Percentiles rank a stretch among this genome's conserved stretches.
Evolutionary conservation across 768 basidiomycete species (phyloP).

Genomic region (Boletus patriciae): DNA sequence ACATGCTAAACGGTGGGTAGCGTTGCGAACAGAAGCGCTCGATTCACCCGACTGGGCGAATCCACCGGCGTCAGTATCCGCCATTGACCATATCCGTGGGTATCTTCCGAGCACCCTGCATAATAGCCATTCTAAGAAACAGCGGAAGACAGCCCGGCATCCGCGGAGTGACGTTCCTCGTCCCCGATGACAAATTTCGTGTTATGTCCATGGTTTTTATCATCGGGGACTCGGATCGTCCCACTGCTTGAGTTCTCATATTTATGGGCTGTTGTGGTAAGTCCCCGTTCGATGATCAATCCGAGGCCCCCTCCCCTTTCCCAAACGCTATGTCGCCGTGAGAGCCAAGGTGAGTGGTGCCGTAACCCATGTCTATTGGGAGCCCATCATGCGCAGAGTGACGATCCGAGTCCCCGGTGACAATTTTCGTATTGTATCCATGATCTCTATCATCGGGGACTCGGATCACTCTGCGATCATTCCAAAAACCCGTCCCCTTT

Average conservation of each 20-base stretch:
- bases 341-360: constrained; percentile 3
- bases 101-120: not conserved
- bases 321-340: not conserved
- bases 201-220: not conserved
- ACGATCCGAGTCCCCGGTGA: too few species aligned
- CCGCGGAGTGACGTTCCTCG: not conserved
- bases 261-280: not conserved
- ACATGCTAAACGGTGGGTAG: not conserved
- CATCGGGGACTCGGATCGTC: not conserved
- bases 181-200: too few species aligned
- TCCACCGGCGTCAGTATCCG: constrained; percentile 7
- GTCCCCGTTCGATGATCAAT: not conserved
- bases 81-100: constrained; percentile 3
- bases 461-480: constrained; percentile 4
- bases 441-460: not conserved
- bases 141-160: not conserved
- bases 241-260: not conserved
- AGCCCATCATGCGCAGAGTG: too few species aligned
- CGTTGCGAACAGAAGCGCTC: constrained; percentile 9
- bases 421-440: not conserved
- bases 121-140: constrained; percentile 1
- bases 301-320: not conserved
- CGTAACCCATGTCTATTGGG: not conserved
- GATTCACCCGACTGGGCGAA: constrained; percentile 14
- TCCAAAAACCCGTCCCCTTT: not conserved